These are phyloP conservation scores for Babesia ovis DNA, from an alignment of 169 alveolate species.

Conservation along the genomic window DNA sequence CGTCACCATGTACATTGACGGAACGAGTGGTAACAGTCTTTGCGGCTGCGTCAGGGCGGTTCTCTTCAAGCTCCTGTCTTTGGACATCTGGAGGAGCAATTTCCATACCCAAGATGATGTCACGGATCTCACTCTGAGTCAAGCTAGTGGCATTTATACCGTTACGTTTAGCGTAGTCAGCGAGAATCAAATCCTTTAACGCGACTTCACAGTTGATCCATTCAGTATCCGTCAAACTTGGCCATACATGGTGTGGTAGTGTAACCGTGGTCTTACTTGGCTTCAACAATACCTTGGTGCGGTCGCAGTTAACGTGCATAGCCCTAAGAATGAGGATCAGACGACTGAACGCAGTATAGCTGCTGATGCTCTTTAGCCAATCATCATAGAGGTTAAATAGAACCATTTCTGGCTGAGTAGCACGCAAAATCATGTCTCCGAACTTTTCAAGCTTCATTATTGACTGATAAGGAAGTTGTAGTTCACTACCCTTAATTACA, in stretches of 20 bases:
- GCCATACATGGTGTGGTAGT: conserved; percentile 99
- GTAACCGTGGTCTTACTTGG: conserved; percentile 97
- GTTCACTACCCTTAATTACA: conserved; percentile 98
- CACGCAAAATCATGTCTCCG: conserved; percentile 98
- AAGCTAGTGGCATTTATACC: conserved; percentile 97
- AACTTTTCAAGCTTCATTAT: conserved; percentile 96
- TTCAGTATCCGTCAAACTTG: conserved; percentile 97
- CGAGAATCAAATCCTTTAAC: conserved; percentile 95
- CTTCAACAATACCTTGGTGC: conserved; percentile 94
- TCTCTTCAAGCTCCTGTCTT: conserved; percentile 93
- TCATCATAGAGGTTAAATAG: conserved; percentile 98
- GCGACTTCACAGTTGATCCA: conserved; percentile 99
- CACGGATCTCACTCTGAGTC: conserved; percentile 99
- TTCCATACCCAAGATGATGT: conserved; percentile 99
- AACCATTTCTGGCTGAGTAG: conserved; percentile 99
- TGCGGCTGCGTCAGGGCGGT: conserved; percentile 73
- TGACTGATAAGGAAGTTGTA: conserved; percentile 98
- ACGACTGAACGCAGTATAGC: conserved; percentile 98
- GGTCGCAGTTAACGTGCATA: conserved; percentile 97
- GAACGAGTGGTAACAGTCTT: conserved; percentile 92
- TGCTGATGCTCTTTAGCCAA: conserved; percentile 96
- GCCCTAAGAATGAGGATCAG: conserved; percentile 96
- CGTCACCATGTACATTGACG: conserved; percentile 96
- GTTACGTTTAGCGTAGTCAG: conserved; percentile 98
- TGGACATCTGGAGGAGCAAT: conserved; percentile 97